A percentile compares a stretch with the other conserved stretches of the same genome.
These are phyloP conservation scores for Mychonastes homosphaera DNA, from an alignment of 139 green algal species.

Conservation along the genomic window DNA sequence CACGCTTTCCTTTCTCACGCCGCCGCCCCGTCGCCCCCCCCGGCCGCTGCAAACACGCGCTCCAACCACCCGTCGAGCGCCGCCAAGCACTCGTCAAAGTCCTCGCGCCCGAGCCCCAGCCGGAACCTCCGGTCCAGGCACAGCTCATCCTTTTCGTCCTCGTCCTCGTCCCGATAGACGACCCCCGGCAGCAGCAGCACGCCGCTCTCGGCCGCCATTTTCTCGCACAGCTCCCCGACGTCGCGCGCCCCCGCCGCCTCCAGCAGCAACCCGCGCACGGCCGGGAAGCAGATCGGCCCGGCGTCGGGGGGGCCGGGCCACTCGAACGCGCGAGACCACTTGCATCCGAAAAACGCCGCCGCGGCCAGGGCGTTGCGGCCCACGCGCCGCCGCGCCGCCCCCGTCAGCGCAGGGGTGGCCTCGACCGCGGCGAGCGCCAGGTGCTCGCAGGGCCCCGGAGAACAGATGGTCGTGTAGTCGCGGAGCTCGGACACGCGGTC, in stretches of 20 bases:
- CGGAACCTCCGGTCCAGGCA: slow-evolving; percentile 28
- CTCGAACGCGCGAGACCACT: slow-evolving; percentile 22
- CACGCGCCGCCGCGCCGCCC: slow-evolving; percentile 32
- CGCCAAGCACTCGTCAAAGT: slow-evolving; percentile 37
- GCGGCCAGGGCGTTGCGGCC: slow-evolving; percentile 29
- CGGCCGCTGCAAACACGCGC: neutral
- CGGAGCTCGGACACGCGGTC: slow-evolving; percentile 41
- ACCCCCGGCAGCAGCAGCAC: slow-evolving; percentile 59
- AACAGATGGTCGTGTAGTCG: slow-evolving; percentile 80
- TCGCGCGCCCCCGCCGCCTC: slow-evolving; percentile 13
- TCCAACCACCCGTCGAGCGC: slow-evolving; percentile 24
- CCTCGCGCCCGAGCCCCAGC: slow-evolving; percentile 42
- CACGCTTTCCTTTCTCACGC: too few relatives aligned
- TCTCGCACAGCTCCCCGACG: slow-evolving; percentile 37
- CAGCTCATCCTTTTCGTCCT: too few relatives aligned
- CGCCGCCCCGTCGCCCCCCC: too few relatives aligned
- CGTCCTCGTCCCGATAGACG: slow-evolving; percentile 47
- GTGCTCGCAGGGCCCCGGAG: slow-evolving; percentile 43
- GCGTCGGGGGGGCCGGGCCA: slow-evolving; percentile 32
- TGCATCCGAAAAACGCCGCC: slow-evolving; percentile 26
- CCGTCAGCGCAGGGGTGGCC: slow-evolving; percentile 22
- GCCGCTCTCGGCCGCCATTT: slow-evolving; percentile 34
- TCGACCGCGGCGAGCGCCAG: slow-evolving; percentile 54
- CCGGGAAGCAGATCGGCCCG: slow-evolving; percentile 43
- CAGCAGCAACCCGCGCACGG: neutral